Conservation (phyloP, 345 rosid species). For the Mangifera indica region DNA sequence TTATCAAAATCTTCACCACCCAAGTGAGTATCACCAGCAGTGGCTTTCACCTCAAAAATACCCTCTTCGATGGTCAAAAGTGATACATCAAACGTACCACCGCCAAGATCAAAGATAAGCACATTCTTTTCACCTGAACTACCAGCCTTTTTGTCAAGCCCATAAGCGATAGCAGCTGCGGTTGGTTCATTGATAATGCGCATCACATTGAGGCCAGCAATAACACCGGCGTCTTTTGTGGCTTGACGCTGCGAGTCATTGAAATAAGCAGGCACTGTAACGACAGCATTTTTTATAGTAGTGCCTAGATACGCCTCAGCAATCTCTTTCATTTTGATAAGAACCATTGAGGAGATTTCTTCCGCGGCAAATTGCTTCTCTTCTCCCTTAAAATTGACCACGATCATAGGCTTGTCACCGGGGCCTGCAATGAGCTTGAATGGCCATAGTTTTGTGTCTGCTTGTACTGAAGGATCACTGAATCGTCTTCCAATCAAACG, state of each 20-base stretch:
- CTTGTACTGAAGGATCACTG: constrained; percentile 41
- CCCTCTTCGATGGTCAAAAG: constrained; percentile 61
- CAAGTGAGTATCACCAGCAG: constrained; percentile 64
- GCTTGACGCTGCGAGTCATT: constrained; percentile 53
- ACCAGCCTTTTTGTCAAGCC: constrained; percentile 41
- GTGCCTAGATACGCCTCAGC: constrained; percentile 40
- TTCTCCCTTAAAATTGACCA: constrained; percentile 42
- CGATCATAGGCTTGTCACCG: constrained; percentile 48
- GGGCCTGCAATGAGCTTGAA: constrained; percentile 43
- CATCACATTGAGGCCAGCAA: constrained; percentile 44
- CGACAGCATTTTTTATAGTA: constrained; percentile 35
- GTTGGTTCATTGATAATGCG: constrained; percentile 49
- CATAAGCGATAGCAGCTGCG: constrained; percentile 50
- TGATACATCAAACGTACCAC: constrained; percentile 68
- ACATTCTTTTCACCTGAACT: constrained; percentile 58
- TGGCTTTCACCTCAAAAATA: constrained; percentile 56
- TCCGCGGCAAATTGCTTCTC: constrained; percentile 47
- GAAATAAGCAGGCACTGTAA: constrained; percentile 48
- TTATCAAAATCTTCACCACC: constrained; percentile 56
- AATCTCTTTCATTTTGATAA: constrained; percentile 43
- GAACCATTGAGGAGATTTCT: constrained; percentile 48
- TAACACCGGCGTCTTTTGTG: constrained; percentile 48
- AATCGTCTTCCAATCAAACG: constrained; percentile 48
- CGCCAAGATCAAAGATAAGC: constrained; percentile 59
- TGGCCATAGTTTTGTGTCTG: constrained; percentile 43